Percentiles rank a stretch among this genome's conserved stretches.
Evolutionary conservation across 176 grass and related monocot species (phyloP).

Genomic region (Triticum dicoccoides): DNA sequence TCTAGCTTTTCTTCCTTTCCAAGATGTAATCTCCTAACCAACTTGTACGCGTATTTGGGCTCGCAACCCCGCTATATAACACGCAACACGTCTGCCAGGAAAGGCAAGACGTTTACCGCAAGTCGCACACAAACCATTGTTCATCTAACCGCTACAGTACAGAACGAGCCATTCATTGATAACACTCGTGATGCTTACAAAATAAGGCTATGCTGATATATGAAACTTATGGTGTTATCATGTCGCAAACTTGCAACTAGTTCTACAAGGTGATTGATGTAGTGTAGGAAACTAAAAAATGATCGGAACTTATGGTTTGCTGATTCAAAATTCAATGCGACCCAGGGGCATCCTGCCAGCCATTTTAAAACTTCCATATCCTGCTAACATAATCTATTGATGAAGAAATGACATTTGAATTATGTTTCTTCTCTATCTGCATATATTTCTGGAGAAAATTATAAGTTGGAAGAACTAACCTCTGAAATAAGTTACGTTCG

Average conservation of each 20-base stretch:
- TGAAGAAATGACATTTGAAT: not conserved
- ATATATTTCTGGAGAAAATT: slow-evolving; percentile 6
- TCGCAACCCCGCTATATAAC: no score
- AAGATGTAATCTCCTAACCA: no score
- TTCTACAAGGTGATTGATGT: not conserved
- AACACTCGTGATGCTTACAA: not conserved
- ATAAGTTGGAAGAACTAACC: slow-evolving; percentile 42
- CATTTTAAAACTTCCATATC: not conserved
- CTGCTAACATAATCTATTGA: slow-evolving; percentile 20
- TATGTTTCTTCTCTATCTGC: not conserved
- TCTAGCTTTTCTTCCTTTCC: no score
- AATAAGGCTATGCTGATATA: not conserved
- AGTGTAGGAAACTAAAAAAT: not conserved
- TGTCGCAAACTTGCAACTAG: not conserved
- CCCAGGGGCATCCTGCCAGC: not conserved
- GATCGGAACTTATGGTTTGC: not conserved
- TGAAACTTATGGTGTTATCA: slow-evolving; percentile 4
- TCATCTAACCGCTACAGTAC: not conserved
- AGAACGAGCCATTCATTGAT: not conserved
- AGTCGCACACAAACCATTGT: not conserved
- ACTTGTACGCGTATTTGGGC: no score
- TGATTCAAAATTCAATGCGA: not conserved
- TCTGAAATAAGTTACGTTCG: slow-evolving; percentile 77
- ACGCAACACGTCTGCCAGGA: no score
- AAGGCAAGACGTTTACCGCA: no score